phyloP scores from a whole-genome alignment of 2,329 filamentous ascomycete genomes.

The Pezicula carpinea region DNA sequence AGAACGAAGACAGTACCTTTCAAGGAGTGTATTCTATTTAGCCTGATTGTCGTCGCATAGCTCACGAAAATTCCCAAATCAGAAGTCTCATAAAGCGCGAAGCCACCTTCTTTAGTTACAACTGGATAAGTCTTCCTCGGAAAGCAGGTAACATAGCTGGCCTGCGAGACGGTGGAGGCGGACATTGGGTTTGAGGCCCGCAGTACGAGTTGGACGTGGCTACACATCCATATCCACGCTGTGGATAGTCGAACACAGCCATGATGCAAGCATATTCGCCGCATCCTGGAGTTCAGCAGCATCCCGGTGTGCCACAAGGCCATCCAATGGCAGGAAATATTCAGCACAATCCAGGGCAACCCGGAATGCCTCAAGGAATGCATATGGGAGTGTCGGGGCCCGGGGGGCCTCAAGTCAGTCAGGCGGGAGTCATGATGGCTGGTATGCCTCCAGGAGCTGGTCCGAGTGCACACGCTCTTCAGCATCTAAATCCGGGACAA shows the following conservation, averaged over 20 bases:
- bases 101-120: not conserved
- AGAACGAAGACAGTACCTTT: constrained; percentile 7
- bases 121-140: constrained; percentile 10
- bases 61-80: constrained; percentile 5
- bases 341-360: constrained; percentile 57
- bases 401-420: constrained; percentile 64
- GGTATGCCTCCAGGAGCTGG: constrained; percentile 65
- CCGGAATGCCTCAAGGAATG: constrained; percentile 64
- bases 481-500: constrained; percentile 60
- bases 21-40: constrained; percentile 14
- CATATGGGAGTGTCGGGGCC: constrained; percentile 71
- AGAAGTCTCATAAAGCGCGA: constrained; percentile 1
- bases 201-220: constrained; percentile 17
- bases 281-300: constrained; percentile 66
- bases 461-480: constrained; percentile 63
- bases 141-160: constrained; percentile 25
- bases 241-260: constrained; percentile 43
- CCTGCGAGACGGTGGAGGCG: constrained; percentile 43
- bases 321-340: constrained; percentile 49
- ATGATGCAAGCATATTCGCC: constrained; percentile 74
- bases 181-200: constrained; percentile 21
- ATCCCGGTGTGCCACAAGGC: constrained; percentile 60
- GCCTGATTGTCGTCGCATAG: constrained; percentile 19
- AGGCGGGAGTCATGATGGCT: constrained; percentile 66
- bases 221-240: constrained; percentile 52